These are phyloP conservation scores for Trichophyton simii DNA, from an alignment of 2,329 filamentous ascomycete genomes.

Conservation along the genomic window DNA sequence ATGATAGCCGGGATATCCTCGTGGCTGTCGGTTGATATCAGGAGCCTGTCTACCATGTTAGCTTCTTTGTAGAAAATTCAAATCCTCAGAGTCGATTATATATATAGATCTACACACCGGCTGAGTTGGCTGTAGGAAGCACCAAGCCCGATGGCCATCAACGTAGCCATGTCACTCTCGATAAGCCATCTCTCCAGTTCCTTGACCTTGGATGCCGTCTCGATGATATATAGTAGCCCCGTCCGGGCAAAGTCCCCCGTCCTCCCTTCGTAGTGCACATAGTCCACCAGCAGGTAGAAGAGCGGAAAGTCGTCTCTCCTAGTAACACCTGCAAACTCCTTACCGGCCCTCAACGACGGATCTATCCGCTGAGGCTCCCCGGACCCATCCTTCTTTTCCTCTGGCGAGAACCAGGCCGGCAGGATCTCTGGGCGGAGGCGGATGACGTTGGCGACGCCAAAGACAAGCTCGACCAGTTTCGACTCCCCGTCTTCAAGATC, in stretches of 20 bases:
- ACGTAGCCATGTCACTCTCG: conserved; percentile 85
- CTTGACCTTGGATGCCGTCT: conserved; percentile 72
- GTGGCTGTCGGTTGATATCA: conserved; percentile 59
- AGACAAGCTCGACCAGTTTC: conserved; percentile 80
- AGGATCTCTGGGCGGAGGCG: conserved; percentile 76
- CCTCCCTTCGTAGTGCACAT: conserved; percentile 89
- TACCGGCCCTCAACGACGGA: conserved; percentile 33
- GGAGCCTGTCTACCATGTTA: conserved; percentile 48
- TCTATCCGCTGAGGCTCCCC: conserved; percentile 29
- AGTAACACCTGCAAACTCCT: conserved; percentile 68
- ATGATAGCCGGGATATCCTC: conserved; percentile 66
- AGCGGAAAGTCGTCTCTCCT: conserved; percentile 88
- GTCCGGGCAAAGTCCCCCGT: conserved; percentile 94
- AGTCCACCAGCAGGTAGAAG: conserved; percentile 91
- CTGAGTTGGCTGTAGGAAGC: conserved; percentile 60
- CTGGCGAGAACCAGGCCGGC: conserved; percentile 76
- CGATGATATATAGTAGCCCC: conserved; percentile 87
- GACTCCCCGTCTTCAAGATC: conserved; percentile 66
- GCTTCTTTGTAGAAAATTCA: not conserved
- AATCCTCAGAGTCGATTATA: too few relatives aligned
- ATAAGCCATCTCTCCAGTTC: conserved; percentile 91
- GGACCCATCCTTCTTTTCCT: conserved; percentile 22
- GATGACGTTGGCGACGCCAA: conserved; percentile 95
- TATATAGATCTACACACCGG: conserved; percentile 30
- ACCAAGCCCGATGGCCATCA: conserved; percentile 93